Evolutionary conservation across 768 basidiomycete genomes (phyloP), one percentile per base, ranked within the genome.

Genomic region (Tulasnella sp.): DNA sequence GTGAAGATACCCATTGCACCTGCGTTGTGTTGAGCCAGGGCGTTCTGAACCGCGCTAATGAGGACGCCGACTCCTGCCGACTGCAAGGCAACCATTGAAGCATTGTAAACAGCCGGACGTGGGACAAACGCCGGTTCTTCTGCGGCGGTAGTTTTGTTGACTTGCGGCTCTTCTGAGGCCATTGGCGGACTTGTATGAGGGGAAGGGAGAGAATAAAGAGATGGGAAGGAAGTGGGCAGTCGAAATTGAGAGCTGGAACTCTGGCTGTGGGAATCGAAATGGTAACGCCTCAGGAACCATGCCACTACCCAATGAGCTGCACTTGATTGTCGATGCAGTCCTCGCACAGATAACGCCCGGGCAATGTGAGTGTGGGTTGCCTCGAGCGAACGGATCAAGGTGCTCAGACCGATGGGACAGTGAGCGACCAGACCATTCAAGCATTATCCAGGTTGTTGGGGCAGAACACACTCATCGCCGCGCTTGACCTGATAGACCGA

Each of bases 1-100:
- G 94, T 94, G 81, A 96, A 83, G 84, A 98, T 90, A 81, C 96
- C 96, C 85, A 91, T 87, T 77, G 93, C 94, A 82, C 94, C 96
- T 80, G 88, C 87, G 55, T 89, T 88, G 85, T 94, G 95, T 80
- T 85, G 88, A 67, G 89, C 90, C 79, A 95, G 86, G 39, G 92
- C 93, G 88, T 94, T 96, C 85, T 94, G 94, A 74, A 89, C 87
- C 44, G 89, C 85, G 81, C 83, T 84, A 78, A 86, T 83, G 69
- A 86, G 81, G 73, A 86, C 80, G 6, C 86, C 86, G 15, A 86
- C 85, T 70, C 83, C 86, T 18, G 84, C 84, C 37, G 81, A 81
- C 73, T 84, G 83, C 16, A 82, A 51, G 7, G 83, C 84, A 11
- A 83, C 83, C 67, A 80, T 81, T 18, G 83, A 81, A 35, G 84